Conservation (phyloP, 2,329 filamentous ascomycete species). For the Sporothrix protearum region DNA sequence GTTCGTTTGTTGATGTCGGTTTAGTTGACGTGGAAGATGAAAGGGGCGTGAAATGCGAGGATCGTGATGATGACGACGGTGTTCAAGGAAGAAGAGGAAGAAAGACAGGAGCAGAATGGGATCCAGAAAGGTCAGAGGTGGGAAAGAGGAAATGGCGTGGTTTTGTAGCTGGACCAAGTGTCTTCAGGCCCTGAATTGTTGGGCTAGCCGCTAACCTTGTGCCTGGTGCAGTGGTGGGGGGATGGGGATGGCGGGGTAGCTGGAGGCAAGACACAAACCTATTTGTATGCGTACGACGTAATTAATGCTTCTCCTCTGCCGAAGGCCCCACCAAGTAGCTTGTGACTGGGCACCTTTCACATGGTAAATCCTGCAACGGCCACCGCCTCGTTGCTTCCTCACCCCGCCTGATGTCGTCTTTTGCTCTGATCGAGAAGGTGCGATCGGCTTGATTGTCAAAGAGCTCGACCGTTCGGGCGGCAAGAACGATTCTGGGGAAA, state of each 20-base stretch:
- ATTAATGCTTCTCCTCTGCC: background rate
- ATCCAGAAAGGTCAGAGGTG: background rate
- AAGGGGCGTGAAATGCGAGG: background rate
- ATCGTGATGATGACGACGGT: background rate
- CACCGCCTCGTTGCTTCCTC: background rate
- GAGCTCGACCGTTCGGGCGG: background rate
- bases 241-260: conserved; percentile 1
- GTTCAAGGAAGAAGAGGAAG: background rate
- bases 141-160: background rate
- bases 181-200: background rate
- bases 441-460: background rate
- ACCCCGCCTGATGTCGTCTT: background rate
- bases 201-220: background rate
- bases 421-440: background rate
- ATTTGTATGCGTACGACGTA: background rate
- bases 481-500: background rate
- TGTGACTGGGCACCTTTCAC: background rate
- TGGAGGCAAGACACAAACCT: background rate
- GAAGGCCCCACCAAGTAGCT: background rate
- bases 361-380: background rate
- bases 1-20: background rate
- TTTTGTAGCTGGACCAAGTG: background rate
- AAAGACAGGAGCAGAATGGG: background rate
- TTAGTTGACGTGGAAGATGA: background rate
- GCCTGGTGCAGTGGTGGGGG: conserved; percentile 6